phyloP scores from a whole-genome alignment of 192 early-diverging fungal genomes.

The Podila epicladia region DNA sequence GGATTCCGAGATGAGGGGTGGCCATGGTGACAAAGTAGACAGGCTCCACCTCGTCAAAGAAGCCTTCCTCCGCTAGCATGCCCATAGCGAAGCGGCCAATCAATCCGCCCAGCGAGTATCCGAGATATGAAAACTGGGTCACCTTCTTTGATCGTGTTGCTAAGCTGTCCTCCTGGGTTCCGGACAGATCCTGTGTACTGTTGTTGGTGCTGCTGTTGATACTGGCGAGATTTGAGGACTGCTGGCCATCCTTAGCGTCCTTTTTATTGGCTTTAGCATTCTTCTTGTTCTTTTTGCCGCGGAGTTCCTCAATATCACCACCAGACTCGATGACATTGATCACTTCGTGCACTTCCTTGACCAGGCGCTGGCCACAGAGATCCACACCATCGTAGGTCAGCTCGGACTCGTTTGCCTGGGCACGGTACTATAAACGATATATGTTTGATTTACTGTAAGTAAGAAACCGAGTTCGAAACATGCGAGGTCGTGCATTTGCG shows the following conservation, averaged over 20 bases:
- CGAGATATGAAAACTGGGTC: conserved; percentile 56
- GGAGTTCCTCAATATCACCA: conserved; percentile 45
- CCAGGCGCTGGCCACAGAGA: conserved; percentile 61
- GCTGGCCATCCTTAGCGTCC: neutral
- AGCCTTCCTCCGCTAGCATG: conserved; percentile 52
- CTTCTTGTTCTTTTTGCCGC: conserved; percentile 42
- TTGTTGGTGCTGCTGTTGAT: conserved; percentile 17
- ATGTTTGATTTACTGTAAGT: neutral
- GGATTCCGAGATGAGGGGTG: conserved; percentile 66
- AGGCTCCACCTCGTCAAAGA: conserved; percentile 58
- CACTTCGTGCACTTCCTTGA: conserved; percentile 52
- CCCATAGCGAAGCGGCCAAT: conserved; percentile 64
- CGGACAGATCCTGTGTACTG: conserved; percentile 5
- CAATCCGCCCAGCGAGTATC: conserved; percentile 69
- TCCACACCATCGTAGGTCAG: conserved; percentile 68
- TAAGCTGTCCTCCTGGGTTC: conserved; percentile 2
- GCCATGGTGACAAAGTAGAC: conserved; percentile 65
- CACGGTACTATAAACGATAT: conserved; percentile 52
- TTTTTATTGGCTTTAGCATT: conserved; percentile 22
- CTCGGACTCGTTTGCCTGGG: conserved; percentile 53
- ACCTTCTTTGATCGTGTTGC: conserved; percentile 18
- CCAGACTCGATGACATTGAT: conserved; percentile 29
- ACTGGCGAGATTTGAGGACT: neutral
- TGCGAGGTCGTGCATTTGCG: neutral
- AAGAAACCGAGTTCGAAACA: neutral